Evolutionary conservation across 208 protist species (phyloP).

Genomic region (Trypanosoma cruzi): DNA sequence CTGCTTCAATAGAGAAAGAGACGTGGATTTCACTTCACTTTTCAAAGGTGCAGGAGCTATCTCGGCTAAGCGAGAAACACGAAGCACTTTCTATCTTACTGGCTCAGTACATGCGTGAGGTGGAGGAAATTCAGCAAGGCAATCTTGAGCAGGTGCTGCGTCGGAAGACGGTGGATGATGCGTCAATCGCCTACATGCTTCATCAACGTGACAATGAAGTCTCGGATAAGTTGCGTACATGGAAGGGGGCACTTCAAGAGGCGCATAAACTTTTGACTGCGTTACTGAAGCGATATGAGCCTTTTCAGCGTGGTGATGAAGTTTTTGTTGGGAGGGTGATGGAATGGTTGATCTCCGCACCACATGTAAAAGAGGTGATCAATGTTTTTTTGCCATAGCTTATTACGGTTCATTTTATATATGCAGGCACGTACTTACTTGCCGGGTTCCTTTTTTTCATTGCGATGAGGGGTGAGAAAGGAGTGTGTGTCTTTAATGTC

Average conservation of each 20-base stretch:
- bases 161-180: constrained; percentile 24
- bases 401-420: background rate
- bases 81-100: constrained; percentile 7
- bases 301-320: constrained; percentile 31
- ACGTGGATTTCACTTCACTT: background rate
- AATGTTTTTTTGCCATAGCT: constrained; percentile 6
- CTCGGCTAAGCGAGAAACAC: constrained; percentile 4
- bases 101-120: constrained; percentile 2
- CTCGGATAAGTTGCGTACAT: constrained; percentile 12
- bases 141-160: constrained; percentile 2
- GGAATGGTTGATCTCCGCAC: constrained; percentile 13
- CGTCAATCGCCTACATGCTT: constrained; percentile 18
- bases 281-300: constrained; percentile 30
- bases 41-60: constrained; percentile 8
- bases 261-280: constrained; percentile 22
- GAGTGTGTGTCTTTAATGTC: too few relatives aligned
- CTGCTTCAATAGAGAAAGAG: background rate
- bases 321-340: constrained; percentile 25
- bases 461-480: too few relatives aligned
- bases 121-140: constrained; percentile 1
- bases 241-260: constrained; percentile 20
- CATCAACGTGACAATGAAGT: constrained; percentile 26
- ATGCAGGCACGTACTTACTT: background rate
- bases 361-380: constrained; percentile 21
- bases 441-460: background rate